Percentiles rank a stretch among this genome's conserved stretches.
Evolutionary conservation across 257 asterid genomes (phyloP).

Genomic region (Capsicum rhomboideum): DNA sequence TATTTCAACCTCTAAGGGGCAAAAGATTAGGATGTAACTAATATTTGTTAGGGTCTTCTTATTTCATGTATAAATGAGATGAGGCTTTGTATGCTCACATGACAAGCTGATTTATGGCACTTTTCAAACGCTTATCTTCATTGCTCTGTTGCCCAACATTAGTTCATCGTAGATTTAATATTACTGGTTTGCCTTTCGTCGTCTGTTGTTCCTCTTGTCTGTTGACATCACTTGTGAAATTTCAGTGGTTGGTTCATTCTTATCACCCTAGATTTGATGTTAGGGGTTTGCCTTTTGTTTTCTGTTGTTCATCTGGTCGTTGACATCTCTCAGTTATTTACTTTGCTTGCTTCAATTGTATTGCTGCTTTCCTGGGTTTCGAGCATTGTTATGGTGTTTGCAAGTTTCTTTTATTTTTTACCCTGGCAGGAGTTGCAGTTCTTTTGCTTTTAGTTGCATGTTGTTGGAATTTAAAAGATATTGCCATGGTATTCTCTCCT

Average conservation of each 20-base stretch:
- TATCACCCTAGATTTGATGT: not conserved
- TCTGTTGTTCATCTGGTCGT: not conserved
- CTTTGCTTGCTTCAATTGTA: not conserved
- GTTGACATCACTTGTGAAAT: not conserved
- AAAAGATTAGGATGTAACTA: not conserved
- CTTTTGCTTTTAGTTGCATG: not conserved
- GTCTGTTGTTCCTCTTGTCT: not conserved
- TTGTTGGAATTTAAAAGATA: not conserved
- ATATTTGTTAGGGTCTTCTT: not conserved
- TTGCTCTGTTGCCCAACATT: not conserved
- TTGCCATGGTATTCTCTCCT: not conserved
- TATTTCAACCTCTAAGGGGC: not conserved
- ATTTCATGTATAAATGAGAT: not conserved
- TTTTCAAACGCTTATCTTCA: not conserved
- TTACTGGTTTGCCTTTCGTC: not conserved
- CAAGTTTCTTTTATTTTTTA: not conserved
- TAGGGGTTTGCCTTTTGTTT: not conserved
- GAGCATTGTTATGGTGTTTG: not conserved
- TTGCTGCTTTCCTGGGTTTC: not conserved
- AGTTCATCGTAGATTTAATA: not conserved
- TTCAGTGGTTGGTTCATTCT: not conserved
- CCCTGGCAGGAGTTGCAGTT: not conserved
- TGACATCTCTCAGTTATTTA: not conserved
- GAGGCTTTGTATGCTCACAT: not conserved
- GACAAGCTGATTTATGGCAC: not conserved